Percentiles rank a stretch among this genome's conserved stretches.
These are phyloP conservation scores for Cryptomeria japonica DNA, from an alignment of 75 land plant species.

Conservation along the genomic window DNA sequence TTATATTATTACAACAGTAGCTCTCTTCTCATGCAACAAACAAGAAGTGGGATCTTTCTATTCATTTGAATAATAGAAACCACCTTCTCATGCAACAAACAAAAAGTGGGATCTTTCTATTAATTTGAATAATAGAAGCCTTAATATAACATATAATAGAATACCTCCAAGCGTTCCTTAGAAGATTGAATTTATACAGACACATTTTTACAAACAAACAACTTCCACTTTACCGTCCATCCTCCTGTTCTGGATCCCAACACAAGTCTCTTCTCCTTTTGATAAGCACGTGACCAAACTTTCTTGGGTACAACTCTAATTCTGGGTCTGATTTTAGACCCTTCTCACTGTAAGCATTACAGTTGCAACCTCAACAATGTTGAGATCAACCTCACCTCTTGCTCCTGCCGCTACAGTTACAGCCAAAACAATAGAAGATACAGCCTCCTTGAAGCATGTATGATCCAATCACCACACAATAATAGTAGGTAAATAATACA, in stretches of 20 bases:
- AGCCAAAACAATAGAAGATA: slow-evolving; percentile 5
- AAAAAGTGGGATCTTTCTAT: background rate
- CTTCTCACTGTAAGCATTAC: slow-evolving; percentile 1
- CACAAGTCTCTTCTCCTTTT: background rate
- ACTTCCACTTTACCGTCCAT: background rate
- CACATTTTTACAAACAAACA: slow-evolving; percentile 12
- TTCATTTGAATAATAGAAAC: background rate
- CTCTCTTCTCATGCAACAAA: background rate
- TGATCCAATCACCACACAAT: slow-evolving; percentile 11
- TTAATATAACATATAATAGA: slow-evolving; percentile 10
- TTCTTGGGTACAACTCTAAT: slow-evolving; percentile 8
- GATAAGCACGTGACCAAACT: background rate
- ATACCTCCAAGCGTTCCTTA: slow-evolving; percentile 2
- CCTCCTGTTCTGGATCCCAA: background rate
- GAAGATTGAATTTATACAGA: slow-evolving; percentile 10
- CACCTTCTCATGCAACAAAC: background rate
- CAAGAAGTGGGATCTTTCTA: background rate
- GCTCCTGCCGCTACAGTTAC: slow-evolving; percentile 7
- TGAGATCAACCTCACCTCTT: slow-evolving; percentile 2
- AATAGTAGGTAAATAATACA: slow-evolving; percentile 11
- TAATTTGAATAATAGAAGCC: background rate
- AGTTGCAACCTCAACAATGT: slow-evolving; percentile 2
- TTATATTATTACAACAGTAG: background rate
- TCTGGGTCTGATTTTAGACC: slow-evolving; percentile 11
- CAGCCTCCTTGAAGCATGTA: slow-evolving; percentile 13